Base-by-base conservation (phyloP, 2,329 filamentous ascomycete species). In the Colletotrichum scovillei region DNA sequence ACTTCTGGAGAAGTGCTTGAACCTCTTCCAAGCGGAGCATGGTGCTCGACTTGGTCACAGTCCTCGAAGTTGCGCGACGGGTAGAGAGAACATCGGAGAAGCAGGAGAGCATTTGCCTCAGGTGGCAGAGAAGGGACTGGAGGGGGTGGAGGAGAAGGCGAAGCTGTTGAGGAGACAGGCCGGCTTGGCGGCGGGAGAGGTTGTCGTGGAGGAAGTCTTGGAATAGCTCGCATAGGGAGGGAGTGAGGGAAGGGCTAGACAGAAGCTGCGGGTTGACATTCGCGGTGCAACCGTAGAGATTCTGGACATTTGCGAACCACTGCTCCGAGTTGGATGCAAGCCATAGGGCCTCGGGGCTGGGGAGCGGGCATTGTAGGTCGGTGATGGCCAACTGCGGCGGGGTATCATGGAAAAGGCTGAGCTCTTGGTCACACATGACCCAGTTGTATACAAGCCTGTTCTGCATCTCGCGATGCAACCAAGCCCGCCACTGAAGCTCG, bases 371-470 rank as follows among this genome's bases (percentile, higher is more conserved):
- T 26, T 87, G 87, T 60, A 93, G 88, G 71, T 94, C 91, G 35
- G 88, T 91, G 67, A 93, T 88, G 16, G 91, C 89, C 69, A 94
- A 88, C 38, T 93, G 82, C 0, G 91, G 90, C 1, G 86, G 85
- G 1, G 87, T 89, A 77, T 93, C 91, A 75, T 92, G 88, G 81
- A 93, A 93, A 9, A 93, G 83, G 60, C 90, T 89, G 68, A 93
- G 83, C 80, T 94, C 92, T 77, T 94, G 92, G 78, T 94, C 92
- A 28, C 93, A 87, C 89, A 93, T 92, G 24, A 92, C 90, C 90
- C 92, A 94, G 67, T 92, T 93, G 81, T 94, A 93, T n/a, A 93
- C 89, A 38, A 94, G 84, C 88, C 90, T 86, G 79, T 89, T 92
- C 75, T 88, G 87, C 63, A 88, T 88, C 80, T 94, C 92, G 35